phyloP scores from a whole-genome alignment of 352 stramenopile species.

The Globisporangium echinulatum region DNA sequence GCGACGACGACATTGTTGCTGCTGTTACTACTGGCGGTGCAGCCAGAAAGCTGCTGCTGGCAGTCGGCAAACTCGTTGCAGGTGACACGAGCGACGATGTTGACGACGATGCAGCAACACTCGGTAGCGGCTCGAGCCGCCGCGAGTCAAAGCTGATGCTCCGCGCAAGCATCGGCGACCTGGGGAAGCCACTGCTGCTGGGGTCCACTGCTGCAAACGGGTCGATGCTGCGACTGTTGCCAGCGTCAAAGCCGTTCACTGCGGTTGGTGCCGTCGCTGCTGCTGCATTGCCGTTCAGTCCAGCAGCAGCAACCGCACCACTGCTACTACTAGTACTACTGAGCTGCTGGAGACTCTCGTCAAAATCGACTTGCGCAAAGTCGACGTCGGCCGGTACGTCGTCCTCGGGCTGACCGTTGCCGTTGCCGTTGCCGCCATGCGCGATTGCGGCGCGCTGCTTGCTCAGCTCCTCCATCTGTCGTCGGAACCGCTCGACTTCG shows the following conservation, averaged over 20 bases:
- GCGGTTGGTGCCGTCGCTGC: background rate
- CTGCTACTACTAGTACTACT: no score
- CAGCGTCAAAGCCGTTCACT: no score
- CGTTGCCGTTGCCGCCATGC: background rate
- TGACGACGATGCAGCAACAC: background rate
- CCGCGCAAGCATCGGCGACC: background rate
- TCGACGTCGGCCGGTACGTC: conserved; percentile 10
- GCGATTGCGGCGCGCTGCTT: conserved; percentile 68
- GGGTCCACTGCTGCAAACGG: background rate
- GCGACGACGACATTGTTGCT: no score
- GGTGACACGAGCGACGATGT: background rate
- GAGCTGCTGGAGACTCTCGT: conserved; percentile 6
- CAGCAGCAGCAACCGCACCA: background rate
- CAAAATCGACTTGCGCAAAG: conserved; percentile 9
- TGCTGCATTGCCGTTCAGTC: background rate
- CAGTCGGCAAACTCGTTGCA: background rate
- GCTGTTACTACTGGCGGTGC: no score
- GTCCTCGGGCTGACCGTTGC: conserved; percentile 42
- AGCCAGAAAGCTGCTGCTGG: background rate
- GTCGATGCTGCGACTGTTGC: background rate
- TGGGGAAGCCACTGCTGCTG: background rate
- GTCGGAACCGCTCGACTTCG: conserved; percentile 75
- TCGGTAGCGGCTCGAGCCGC: background rate
- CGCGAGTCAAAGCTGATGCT: conserved; percentile 10
- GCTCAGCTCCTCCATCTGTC: conserved; percentile 82